Evolutionary conservation across 129 eudicot species (phyloP), one percentile per base, ranked within the genome.

Genomic region (sunflower (Helianthus annuus)): DNA sequence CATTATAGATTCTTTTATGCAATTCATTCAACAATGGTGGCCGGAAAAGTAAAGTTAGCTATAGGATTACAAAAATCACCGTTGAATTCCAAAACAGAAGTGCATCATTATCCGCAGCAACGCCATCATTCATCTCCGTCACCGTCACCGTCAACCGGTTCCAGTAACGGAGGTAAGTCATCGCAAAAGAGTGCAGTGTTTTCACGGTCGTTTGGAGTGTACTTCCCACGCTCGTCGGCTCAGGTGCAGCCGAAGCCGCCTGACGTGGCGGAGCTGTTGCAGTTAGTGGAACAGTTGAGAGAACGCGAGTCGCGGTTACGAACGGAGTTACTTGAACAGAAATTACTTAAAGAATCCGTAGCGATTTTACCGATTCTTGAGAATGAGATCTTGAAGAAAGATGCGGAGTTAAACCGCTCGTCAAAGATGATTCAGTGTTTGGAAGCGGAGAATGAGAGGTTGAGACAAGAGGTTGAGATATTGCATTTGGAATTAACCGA

Each of bases 191-290:
- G 83, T 3, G 82, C 87, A 14, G 74, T 71, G 48, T 85, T 87
- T 72, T 83, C 95, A 0, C 88, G 97, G 42, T 82, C 98, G 0
- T 93, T 93, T 66, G 96, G 97, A 6, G 96, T 62, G 2, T 93
- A 92, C 79, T 92, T 93, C 76, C 97, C 98, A 0, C 90, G 97
- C 32, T 74, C 97, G 17, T 93, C 97, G 44, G 92, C 98, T 9
- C 98, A 93, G 71, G 98, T 93, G 24, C 98, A 93, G 83, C 98
- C 98, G 2, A 86, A 86, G 12, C 97, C 97, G 0, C 98, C 97
- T 13, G 97, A 90, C 78, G 97, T 84, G 15, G 13, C 91, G 5
- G 97, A 93, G 69, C 93, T 93, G n/a, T 71, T 90, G 39, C 95
- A 80, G 45, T 73, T 93, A 13, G 98, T 93, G 24, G 98, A 93